These are phyloP conservation scores for Didymella glomerata DNA, from an alignment of 2,329 filamentous ascomycete species.

Conservation along the genomic window DNA sequence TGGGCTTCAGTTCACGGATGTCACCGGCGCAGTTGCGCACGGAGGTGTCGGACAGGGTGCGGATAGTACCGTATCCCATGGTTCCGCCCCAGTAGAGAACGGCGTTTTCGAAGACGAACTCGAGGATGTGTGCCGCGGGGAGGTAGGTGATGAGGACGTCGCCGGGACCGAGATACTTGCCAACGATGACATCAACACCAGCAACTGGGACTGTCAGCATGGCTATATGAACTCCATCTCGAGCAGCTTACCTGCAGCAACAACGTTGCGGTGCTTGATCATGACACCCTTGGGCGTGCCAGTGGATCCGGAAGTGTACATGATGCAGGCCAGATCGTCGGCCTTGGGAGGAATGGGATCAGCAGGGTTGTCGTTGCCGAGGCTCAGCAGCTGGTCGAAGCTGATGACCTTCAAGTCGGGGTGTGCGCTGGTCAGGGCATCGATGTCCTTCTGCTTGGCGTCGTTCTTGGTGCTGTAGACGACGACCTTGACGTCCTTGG, in stretches of 20 bases:
- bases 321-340: constrained; percentile 81
- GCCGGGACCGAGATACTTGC: constrained; percentile 76
- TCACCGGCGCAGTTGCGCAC: constrained; percentile 92
- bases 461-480: constrained; percentile 66
- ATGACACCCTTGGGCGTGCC: constrained; percentile 89
- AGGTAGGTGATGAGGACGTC: constrained; percentile 90
- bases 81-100: constrained; percentile 89
- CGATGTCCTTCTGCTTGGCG: constrained; percentile 61
- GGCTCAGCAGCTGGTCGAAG: constrained; percentile 64
- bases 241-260: constrained; percentile 73
- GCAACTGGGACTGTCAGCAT: constrained; percentile 61
- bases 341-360: constrained; percentile 76
- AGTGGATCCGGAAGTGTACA: constrained; percentile 87
- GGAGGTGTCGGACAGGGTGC: constrained; percentile 85
- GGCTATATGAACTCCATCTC: neutral
- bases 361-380: constrained; percentile 71
- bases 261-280: constrained; percentile 79
- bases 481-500: constrained; percentile 64
- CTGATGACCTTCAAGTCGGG: constrained; percentile 62
- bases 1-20: constrained; percentile 89
- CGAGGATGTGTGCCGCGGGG: constrained; percentile 93
- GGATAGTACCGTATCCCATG: constrained; percentile 90
- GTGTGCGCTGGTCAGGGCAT: constrained; percentile 63
- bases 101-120: constrained; percentile 94
- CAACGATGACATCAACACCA: constrained; percentile 80